These are phyloP conservation scores for Lentithecium fluviatile DNA, from an alignment of 495 filamentous ascomycete species.

Conservation along the genomic window DNA sequence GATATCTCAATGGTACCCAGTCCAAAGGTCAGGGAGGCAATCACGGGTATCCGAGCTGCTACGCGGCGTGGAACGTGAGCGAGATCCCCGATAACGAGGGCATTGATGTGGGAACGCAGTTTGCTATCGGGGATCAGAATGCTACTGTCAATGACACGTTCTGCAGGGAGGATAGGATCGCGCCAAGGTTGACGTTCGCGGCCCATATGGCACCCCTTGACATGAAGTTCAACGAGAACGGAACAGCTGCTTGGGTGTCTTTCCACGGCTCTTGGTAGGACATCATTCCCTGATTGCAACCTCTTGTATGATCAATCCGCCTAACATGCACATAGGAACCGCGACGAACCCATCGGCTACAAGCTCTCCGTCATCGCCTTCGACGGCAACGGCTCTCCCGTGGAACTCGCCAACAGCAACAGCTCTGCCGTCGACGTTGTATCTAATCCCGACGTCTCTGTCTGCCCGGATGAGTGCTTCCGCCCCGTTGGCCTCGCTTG, in stretches of 20 bases:
- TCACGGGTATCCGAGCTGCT: constrained; percentile 71
- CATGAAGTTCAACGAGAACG: constrained; percentile 43
- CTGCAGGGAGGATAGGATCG: constrained; percentile 33
- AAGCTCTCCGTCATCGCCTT: constrained; percentile 51
- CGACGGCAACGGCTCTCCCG: constrained; percentile 45
- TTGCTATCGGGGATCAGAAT: constrained; percentile 45
- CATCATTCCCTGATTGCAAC: too few species aligned
- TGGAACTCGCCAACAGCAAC: constrained; percentile 43
- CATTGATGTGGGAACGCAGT: constrained; percentile 52
- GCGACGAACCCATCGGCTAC: constrained; percentile 48
- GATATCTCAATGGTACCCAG: constrained; percentile 53
- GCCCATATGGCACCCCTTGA: constrained; percentile 46
- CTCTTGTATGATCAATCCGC: too few species aligned
- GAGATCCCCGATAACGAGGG: constrained; percentile 50
- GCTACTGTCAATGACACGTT: constrained; percentile 40
- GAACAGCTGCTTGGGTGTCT: constrained; percentile 44
- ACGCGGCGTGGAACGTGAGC: constrained; percentile 58
- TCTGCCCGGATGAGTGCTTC: constrained; percentile 48
- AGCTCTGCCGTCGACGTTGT: constrained; percentile 49
- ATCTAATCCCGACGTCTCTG: constrained; percentile 46
- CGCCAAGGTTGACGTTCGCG: constrained; percentile 41
- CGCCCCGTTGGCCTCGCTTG: constrained; percentile 53
- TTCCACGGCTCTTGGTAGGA: constrained; percentile 48
- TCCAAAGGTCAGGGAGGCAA: constrained; percentile 50
- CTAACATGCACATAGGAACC: constrained; percentile 41